These are phyloP conservation scores for Areca catechu DNA, from an alignment of 176 grass and related monocot species.

Conservation along the genomic window DNA sequence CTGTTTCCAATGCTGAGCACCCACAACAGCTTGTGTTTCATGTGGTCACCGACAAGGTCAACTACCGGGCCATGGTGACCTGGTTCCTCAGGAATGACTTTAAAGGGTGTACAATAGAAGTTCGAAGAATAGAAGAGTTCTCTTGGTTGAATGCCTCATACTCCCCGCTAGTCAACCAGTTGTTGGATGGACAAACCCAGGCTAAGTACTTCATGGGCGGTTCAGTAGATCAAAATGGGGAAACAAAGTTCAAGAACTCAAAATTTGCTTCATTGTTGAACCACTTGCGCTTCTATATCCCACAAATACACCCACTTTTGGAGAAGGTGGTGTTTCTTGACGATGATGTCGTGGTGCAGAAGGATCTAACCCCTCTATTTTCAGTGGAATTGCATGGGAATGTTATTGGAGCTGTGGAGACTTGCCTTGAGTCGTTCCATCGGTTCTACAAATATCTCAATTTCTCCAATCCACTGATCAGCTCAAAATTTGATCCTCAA, in stretches of 20 bases:
- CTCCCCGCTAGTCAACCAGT: conserved; percentile 58
- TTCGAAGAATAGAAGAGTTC: conserved; percentile 81
- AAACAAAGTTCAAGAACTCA: conserved; percentile 57
- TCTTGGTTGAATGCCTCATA: conserved; percentile 75
- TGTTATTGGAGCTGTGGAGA: conserved; percentile 96
- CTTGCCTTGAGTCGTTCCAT: conserved; percentile 96
- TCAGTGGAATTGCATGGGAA: conserved; percentile 92
- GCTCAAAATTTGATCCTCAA: conserved; percentile 86
- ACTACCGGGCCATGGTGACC: conserved; percentile 72
- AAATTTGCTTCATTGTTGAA: conserved; percentile 74
- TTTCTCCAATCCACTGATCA: conserved; percentile 68
- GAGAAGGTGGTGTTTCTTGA: conserved; percentile 96
- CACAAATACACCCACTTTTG: conserved; percentile 79
- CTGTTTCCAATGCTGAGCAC: conserved; percentile 92
- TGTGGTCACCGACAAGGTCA: conserved; percentile 74
- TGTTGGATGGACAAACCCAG: conserved; percentile 42
- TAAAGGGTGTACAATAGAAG: conserved; percentile 82
- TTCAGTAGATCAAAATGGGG: conserved; percentile 41
- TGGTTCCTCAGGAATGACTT: conserved; percentile 95
- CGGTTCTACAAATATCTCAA: conserved; percentile 95
- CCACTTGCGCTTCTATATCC: conserved; percentile 92
- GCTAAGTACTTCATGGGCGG: conserved; percentile 40
- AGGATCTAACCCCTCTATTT: conserved; percentile 85
- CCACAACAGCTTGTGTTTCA: conserved; percentile 99
- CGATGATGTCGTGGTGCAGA: conserved; percentile 98